Conservation (phyloP, 2,329 filamentous ascomycete genomes). For the Microdochium trichocladiopsis region DNA sequence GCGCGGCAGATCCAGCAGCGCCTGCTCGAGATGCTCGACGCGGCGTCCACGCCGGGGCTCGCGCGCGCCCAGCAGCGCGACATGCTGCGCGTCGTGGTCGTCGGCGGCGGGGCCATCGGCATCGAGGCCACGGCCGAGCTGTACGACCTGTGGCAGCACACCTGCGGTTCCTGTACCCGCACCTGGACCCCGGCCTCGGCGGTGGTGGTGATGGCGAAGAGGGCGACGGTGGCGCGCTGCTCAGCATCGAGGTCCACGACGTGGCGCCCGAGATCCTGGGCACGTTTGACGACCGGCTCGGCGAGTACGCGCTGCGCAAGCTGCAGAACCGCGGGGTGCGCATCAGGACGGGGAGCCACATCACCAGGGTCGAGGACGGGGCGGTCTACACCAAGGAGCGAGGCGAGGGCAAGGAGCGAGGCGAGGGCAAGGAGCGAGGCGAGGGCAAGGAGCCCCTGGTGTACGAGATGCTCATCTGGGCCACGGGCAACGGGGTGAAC, state of each 20-base stretch:
- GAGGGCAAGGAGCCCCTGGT: slow-evolving; percentile 1
- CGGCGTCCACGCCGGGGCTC: slow-evolving; percentile 14
- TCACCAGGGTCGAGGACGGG: slow-evolving; percentile 8
- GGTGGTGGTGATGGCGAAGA: too few relatives aligned
- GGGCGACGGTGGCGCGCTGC: neutral
- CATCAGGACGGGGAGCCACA: slow-evolving; percentile 22
- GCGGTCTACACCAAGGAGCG: slow-evolving; percentile 7
- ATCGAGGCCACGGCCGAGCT: slow-evolving; percentile 35
- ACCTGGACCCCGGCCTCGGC: too few relatives aligned
- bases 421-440: too few relatives aligned
- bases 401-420: slow-evolving; percentile 4
- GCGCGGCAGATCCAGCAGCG: slow-evolving; percentile 23
- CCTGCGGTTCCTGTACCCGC: slow-evolving; percentile 29
- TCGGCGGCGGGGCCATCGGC: slow-evolving; percentile 32
- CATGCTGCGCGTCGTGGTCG: slow-evolving; percentile 27
- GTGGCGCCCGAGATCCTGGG: slow-evolving; percentile 30
- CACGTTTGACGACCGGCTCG: slow-evolving; percentile 30
- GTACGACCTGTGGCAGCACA: slow-evolving; percentile 29
- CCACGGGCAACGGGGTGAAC: slow-evolving; percentile 12
- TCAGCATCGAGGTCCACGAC: slow-evolving; percentile 34
- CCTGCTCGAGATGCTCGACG: slow-evolving; percentile 19
- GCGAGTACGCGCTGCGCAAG: slow-evolving; percentile 30
- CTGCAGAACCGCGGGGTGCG: slow-evolving; percentile 26
- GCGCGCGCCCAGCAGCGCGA: slow-evolving; percentile 19
- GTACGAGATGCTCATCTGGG: slow-evolving; percentile 10